Conservation (phyloP, 768 basidiomycete genomes). For the Nidula microcarpa region DNA sequence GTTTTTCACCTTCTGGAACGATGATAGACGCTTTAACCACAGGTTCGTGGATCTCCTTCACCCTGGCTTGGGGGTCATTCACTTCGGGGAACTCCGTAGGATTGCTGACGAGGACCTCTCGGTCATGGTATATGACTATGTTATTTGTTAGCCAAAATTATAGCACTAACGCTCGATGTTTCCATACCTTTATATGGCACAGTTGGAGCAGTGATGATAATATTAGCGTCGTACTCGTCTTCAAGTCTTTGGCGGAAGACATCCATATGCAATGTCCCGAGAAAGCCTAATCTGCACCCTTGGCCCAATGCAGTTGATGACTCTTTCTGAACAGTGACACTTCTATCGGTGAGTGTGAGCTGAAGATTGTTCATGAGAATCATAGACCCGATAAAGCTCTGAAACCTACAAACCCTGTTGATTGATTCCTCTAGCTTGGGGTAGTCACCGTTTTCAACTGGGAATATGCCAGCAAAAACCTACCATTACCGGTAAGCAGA, state of each 20-base stretch:
- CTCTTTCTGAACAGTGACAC: slow-evolving; percentile 88
- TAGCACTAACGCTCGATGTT: slow-evolving; percentile 6
- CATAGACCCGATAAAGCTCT: background rate
- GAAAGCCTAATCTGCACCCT: slow-evolving; percentile 91
- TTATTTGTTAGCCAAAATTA: slow-evolving; percentile 1
- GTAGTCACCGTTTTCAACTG: slow-evolving; percentile 88
- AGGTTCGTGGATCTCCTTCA: slow-evolving; percentile 85
- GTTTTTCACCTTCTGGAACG: slow-evolving; percentile 75
- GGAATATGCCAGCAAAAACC: slow-evolving; percentile 96
- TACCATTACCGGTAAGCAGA: slow-evolving; percentile 20
- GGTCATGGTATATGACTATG: slow-evolving; percentile 73
- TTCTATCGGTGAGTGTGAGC: slow-evolving; percentile 84
- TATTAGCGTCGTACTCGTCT: slow-evolving; percentile 93
- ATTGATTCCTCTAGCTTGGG: slow-evolving; percentile 95
- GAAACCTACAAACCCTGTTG: slow-evolving; percentile 52
- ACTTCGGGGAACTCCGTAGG: slow-evolving; percentile 94
- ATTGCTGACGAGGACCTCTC: slow-evolving; percentile 73
- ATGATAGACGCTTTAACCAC: slow-evolving; percentile 93
- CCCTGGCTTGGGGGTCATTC: slow-evolving; percentile 52
- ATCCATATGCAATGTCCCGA: slow-evolving; percentile 96
- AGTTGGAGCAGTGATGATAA: slow-evolving; percentile 94
- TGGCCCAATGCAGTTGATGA: slow-evolving; percentile 93
- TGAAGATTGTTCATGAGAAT: slow-evolving; percentile 20
- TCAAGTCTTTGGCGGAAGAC: slow-evolving; percentile 94
- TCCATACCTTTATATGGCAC: slow-evolving; percentile 83